Evolutionary conservation across 1,284 basidiomycete species (phyloP).

Genomic region (Agroathelia rolfsii): DNA sequence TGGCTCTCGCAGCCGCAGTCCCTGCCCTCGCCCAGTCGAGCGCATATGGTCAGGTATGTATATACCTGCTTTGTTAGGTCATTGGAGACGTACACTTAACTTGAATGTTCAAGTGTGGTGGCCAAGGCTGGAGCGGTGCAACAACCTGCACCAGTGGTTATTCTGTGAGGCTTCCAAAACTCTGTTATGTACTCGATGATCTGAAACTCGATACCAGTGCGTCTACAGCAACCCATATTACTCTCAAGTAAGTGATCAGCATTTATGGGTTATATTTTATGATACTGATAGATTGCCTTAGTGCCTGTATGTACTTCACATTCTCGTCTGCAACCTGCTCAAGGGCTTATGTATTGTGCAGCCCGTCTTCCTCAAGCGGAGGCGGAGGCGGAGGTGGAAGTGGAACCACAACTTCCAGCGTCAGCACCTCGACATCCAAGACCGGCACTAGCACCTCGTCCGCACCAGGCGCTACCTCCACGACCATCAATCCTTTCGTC

Average conservation of each 20-base stretch:
- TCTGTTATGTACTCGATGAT: slow-evolving; percentile 10
- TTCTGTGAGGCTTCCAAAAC: slow-evolving; percentile 6
- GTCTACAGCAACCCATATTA: slow-evolving; percentile 38
- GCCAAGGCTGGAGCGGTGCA: slow-evolving; percentile 39
- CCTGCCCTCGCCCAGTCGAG: slow-evolving; percentile 33
- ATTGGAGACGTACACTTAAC: slow-evolving; percentile 1
- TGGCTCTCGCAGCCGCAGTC: slow-evolving; percentile 35
- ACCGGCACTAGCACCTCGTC: slow-evolving; percentile 7
- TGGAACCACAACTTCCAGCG: slow-evolving; percentile 15
- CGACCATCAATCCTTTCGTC: slow-evolving; percentile 42
- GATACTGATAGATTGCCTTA: too few species aligned
- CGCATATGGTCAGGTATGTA: slow-evolving; percentile 30
- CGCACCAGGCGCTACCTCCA: slow-evolving; percentile 22
- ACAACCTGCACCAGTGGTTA: slow-evolving; percentile 36
- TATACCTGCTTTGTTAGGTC: neutral
- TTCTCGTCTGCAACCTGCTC: slow-evolving; percentile 16
- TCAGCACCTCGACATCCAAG: slow-evolving; percentile 15
- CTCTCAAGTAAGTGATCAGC: slow-evolving; percentile 44
- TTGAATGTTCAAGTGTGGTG: slow-evolving; percentile 37
- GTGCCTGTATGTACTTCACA: slow-evolving; percentile 34
- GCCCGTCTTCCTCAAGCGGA: slow-evolving; percentile 18
- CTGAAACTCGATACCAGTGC: slow-evolving; percentile 28
- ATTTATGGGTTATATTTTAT: too few species aligned
- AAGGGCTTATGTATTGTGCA: too few species aligned
- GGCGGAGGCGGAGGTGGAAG: too few species aligned